Evolutionary conservation across 148 eudicot species (phyloP).

Genomic region (Rhododendron williamsianum): DNA sequence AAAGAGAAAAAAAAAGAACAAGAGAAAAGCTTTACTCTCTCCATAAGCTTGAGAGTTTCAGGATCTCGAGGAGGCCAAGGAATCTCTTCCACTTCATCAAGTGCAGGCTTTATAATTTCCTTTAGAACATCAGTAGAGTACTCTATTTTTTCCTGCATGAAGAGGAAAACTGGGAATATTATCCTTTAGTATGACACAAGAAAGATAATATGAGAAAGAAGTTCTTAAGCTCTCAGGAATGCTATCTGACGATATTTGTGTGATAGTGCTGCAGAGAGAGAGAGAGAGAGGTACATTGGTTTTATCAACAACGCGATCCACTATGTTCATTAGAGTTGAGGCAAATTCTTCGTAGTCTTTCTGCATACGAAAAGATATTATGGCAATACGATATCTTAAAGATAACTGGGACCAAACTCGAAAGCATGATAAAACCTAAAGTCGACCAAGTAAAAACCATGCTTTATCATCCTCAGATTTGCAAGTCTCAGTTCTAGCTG

Average conservation of each 20-base stretch:
- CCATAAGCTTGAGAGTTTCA: constrained; percentile 63
- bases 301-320: constrained; percentile 79
- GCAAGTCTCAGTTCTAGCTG: constrained; percentile 92
- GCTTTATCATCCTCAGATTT: constrained; percentile 98
- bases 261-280: constrained; percentile 1
- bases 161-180: constrained; percentile 2
- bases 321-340: constrained; percentile 72
- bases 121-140: constrained; percentile 89
- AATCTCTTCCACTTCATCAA: constrained; percentile 69
- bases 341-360: constrained; percentile 97
- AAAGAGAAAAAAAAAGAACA: not conserved
- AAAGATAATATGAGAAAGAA: not conserved
- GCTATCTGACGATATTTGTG: not conserved
- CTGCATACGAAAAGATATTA: constrained; percentile 36
- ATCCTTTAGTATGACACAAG: constrained; percentile 8
- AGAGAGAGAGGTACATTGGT: constrained; percentile 52
- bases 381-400: not conserved
- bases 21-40: constrained; percentile 41
- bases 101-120: constrained; percentile 66
- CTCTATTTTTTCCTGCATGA: constrained; percentile 79
- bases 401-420: not conserved
- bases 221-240: constrained; percentile 5
- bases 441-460: constrained; percentile 33
- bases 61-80: constrained; percentile 94
- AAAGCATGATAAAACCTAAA: constrained; percentile 8